phyloP scores from a whole-genome alignment of 2,329 filamentous ascomycete genomes.

The Trichoderma koningii region DNA sequence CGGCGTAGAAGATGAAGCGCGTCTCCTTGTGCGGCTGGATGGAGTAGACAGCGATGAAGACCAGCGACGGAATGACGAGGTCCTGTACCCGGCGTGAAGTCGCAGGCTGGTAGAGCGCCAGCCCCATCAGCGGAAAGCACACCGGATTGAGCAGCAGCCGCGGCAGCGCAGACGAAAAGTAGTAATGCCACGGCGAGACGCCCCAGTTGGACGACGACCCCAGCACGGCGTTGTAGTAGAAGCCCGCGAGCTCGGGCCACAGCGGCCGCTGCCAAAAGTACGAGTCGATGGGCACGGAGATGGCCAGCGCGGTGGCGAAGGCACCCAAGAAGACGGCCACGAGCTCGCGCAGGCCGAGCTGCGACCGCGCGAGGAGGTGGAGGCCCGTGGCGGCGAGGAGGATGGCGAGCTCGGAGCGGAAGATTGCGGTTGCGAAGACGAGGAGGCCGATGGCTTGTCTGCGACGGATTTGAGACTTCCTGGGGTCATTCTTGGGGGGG shows the following conservation, averaged over 20 bases:
- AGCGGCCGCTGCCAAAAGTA: constrained; percentile 88
- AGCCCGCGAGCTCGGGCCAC: constrained; percentile 89
- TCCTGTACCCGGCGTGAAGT: constrained; percentile 48
- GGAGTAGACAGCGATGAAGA: constrained; percentile 80
- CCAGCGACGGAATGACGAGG: constrained; percentile 65
- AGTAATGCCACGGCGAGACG: constrained; percentile 80
- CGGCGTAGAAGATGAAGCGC: constrained; percentile 87
- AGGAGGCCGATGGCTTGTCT: constrained; percentile 72
- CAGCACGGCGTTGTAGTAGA: constrained; percentile 86
- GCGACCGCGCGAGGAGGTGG: constrained; percentile 61
- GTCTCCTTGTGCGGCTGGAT: constrained; percentile 93
- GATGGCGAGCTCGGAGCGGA: constrained; percentile 86
- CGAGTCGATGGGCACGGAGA: constrained; percentile 79
- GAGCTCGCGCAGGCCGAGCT: constrained; percentile 58
- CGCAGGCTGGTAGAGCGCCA: constrained; percentile 53
- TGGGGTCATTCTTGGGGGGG: constrained; percentile 39
- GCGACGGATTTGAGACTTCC: constrained; percentile 47
- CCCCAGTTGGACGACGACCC: constrained; percentile 88
- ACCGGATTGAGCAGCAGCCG: constrained; percentile 82
- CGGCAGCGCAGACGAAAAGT: constrained; percentile 79
- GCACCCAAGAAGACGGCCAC: constrained; percentile 67
- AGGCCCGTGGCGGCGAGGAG: constrained; percentile 69
- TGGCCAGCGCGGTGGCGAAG: constrained; percentile 63
- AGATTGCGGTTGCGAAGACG: constrained; percentile 78
- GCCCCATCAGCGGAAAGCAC: constrained; percentile 56